Evolutionary conservation across 192 early-diverging fungal genomes (phyloP).

Genomic region (Pecoramyces ruminantium): DNA sequence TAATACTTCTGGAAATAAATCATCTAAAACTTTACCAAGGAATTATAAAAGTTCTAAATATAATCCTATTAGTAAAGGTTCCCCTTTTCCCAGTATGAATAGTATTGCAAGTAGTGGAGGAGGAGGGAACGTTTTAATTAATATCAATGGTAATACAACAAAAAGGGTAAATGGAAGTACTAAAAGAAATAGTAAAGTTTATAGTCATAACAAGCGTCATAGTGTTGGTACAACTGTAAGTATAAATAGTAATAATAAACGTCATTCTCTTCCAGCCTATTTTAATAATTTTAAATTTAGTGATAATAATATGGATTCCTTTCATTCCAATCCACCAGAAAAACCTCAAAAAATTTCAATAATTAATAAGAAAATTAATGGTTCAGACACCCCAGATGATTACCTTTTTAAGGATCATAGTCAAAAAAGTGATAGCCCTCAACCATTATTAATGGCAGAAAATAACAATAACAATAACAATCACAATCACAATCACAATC

Average conservation of each 20-base stretch:
- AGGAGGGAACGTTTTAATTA: too few relatives aligned
- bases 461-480: too few relatives aligned
- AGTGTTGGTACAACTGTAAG: neutral
- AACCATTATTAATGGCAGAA: neutral
- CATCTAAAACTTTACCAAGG: neutral
- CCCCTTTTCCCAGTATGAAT: neutral
- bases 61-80: neutral
- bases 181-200: neutral
- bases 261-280: neutral
- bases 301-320: neutral
- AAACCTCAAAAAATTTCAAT: neutral
- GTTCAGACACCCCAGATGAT: neutral
- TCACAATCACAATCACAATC: too few relatives aligned
- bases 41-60: neutral
- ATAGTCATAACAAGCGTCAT: neutral
- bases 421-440: neutral
- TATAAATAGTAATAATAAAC: neutral
- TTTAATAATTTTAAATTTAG: neutral
- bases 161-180: neutral
- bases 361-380: neutral
- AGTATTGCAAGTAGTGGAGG: too few relatives aligned
- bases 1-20: too few relatives aligned
- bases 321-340: neutral
- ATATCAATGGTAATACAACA: too few relatives aligned
- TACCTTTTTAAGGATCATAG: neutral